These are phyloP conservation scores for Syncephalastrum sp. DNA, from an alignment of 371 early-diverging fungal species.

Conservation along the genomic window DNA sequence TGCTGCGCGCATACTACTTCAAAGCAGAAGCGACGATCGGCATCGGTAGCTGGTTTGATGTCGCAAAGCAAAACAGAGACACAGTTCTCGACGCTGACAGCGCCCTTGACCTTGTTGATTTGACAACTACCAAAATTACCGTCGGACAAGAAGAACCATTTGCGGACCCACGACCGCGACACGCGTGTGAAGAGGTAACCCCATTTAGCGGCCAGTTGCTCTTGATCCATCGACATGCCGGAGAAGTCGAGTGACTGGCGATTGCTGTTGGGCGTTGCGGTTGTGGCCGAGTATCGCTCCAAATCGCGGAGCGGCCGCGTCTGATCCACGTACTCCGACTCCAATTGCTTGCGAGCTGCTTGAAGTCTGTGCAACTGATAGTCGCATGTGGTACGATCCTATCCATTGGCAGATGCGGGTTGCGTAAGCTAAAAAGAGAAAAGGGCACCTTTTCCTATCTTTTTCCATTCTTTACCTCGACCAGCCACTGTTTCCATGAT, in stretches of 20 bases:
- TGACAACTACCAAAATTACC: slow-evolving; percentile 58
- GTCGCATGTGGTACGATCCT: slow-evolving; percentile 44
- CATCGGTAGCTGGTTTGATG: slow-evolving; percentile 47
- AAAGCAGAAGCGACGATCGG: slow-evolving; percentile 72
- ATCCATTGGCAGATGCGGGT: background rate
- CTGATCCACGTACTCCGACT: slow-evolving; percentile 36
- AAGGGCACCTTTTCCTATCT: background rate
- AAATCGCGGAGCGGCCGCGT: slow-evolving; percentile 34
- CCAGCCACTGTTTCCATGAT: slow-evolving; percentile 44
- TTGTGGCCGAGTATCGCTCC: slow-evolving; percentile 24
- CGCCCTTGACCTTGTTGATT: slow-evolving; percentile 53
- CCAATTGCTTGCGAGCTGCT: slow-evolving; percentile 24
- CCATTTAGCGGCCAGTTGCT: slow-evolving; percentile 25
- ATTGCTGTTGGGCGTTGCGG: slow-evolving; percentile 9
- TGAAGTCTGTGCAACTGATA: slow-evolving; percentile 35
- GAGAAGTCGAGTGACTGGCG: slow-evolving; percentile 37
- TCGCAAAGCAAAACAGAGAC: slow-evolving; percentile 64
- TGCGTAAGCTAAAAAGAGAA: background rate
- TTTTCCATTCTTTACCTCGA: slow-evolving; percentile 23
- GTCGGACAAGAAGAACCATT: slow-evolving; percentile 63
- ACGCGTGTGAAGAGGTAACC: slow-evolving; percentile 40
- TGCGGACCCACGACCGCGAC: slow-evolving; percentile 46
- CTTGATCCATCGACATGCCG: background rate
- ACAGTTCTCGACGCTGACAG: slow-evolving; percentile 55
- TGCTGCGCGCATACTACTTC: slow-evolving; percentile 67